These are phyloP conservation scores for Pseudogymnoascus sp. DNA, from an alignment of 2,329 filamentous ascomycete species.

Conservation along the genomic window DNA sequence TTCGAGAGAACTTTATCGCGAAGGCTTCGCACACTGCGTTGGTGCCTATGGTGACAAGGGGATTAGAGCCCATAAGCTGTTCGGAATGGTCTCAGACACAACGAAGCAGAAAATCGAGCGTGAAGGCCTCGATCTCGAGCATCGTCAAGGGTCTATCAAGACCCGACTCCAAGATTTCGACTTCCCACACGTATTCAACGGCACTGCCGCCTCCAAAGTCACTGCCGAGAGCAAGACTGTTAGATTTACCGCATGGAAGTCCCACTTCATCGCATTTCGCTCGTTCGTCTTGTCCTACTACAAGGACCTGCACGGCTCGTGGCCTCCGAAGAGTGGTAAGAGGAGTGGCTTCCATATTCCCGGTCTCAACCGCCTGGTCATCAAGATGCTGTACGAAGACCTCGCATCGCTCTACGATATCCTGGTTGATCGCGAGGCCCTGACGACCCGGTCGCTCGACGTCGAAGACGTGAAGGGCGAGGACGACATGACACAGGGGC, in stretches of 20 bases:
- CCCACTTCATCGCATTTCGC: slow-evolving; percentile 66
- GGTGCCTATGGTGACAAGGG: slow-evolving; percentile 61
- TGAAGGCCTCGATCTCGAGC: slow-evolving; percentile 71
- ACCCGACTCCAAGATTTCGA: slow-evolving; percentile 78
- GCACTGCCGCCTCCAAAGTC: slow-evolving; percentile 77
- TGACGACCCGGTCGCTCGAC: slow-evolving; percentile 70
- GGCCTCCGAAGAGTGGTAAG: slow-evolving; percentile 91
- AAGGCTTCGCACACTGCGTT: slow-evolving; percentile 84
- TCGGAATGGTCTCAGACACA: slow-evolving; percentile 58
- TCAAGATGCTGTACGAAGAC: slow-evolving; percentile 78
- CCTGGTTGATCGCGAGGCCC: slow-evolving; percentile 67
- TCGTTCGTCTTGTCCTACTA: slow-evolving; percentile 56
- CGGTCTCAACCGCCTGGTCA: slow-evolving; percentile 76
- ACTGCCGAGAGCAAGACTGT: slow-evolving; percentile 68
- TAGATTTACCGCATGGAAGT: slow-evolving; percentile 78
- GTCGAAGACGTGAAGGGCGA: slow-evolving; percentile 42
- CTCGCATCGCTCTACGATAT: slow-evolving; percentile 83
- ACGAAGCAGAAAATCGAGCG: slow-evolving; percentile 77
- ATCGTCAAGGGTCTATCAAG: slow-evolving; percentile 63
- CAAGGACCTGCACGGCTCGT: slow-evolving; percentile 59
- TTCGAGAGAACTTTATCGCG: slow-evolving; percentile 74
- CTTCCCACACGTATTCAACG: slow-evolving; percentile 82
- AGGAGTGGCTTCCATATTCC: slow-evolving; percentile 84
- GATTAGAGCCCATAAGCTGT: slow-evolving; percentile 58
- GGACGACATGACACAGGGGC: slow-evolving; percentile 44